These are phyloP conservation scores for Williopsis jadinii DNA, from an alignment of 1,139 yeast species.

Conservation along the genomic window DNA sequence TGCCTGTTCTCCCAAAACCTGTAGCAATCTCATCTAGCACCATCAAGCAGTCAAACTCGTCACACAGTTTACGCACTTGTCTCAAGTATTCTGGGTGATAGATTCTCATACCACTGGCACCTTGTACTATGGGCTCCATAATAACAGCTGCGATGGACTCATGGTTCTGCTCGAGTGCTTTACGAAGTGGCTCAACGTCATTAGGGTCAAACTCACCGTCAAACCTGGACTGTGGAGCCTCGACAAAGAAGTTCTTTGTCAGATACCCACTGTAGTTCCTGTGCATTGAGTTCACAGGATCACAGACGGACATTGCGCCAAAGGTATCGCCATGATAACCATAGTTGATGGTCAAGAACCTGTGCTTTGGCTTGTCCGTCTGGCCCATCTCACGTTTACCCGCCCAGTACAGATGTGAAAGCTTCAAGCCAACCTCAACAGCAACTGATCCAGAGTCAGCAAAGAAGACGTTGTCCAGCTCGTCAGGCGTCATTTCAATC, in stretches of 20 bases:
- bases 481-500: conserved; percentile 1
- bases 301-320: conserved; percentile 3
- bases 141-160: conserved; percentile 3
- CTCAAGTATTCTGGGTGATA: conserved; percentile 1
- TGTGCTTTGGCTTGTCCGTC: background rate
- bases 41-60: background rate
- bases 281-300: conserved; percentile 3
- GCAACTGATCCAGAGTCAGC: conserved; percentile 2
- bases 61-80: conserved; percentile 2
- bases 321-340: conserved; percentile 3
- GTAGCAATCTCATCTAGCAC: conserved; percentile 3
- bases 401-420: conserved; percentile 3
- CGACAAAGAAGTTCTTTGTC: conserved; percentile 3
- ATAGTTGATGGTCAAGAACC: conserved; percentile 2
- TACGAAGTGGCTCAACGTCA: background rate
- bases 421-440: conserved; percentile 2
- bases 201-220: conserved; percentile 2
- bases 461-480: conserved; percentile 2
- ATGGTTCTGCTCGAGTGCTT: conserved; percentile 1
- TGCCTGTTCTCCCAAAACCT: conserved; percentile 3
- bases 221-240: conserved; percentile 2
- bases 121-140: conserved; percentile 3
- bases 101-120: conserved; percentile 3
- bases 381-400: conserved; percentile 2
- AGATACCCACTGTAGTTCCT: conserved; percentile 2